Conservation (phyloP, 2,329 filamentous ascomycete species). For the Diaporthe helianthi region DNA sequence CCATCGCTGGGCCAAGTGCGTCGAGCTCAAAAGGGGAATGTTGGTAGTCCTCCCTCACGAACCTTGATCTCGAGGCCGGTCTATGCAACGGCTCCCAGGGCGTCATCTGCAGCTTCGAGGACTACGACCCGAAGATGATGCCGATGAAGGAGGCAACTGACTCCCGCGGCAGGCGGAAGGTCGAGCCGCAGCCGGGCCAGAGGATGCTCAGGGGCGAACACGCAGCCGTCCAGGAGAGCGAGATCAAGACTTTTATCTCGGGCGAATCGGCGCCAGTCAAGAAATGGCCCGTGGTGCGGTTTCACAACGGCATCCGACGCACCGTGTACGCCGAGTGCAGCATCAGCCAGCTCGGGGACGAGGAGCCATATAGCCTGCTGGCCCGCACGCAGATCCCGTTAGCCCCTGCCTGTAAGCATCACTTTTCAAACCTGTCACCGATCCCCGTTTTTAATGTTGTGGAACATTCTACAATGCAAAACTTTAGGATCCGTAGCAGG, state of each 20-base stretch:
- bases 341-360: slow-evolving; percentile 54
- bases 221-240: slow-evolving; percentile 44
- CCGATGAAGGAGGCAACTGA: slow-evolving; percentile 34
- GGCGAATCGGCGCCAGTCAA: slow-evolving; percentile 40
- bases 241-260: slow-evolving; percentile 49
- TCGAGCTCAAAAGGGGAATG: slow-evolving; percentile 58
- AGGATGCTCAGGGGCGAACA: slow-evolving; percentile 46
- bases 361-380: slow-evolving; percentile 54
- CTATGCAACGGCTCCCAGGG: slow-evolving; percentile 58
- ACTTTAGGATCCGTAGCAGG: no score
- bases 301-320: slow-evolving; percentile 53
- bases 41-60: slow-evolving; percentile 59
- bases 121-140: slow-evolving; percentile 40
- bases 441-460: no score
- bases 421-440: no score
- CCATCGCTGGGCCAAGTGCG: slow-evolving; percentile 52
- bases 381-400: slow-evolving; percentile 68
- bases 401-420: slow-evolving; percentile 54
- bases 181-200: slow-evolving; percentile 24
- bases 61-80: slow-evolving; percentile 50
- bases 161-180: background rate
- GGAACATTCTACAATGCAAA: no score
- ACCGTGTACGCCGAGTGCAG: slow-evolving; percentile 61
- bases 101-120: slow-evolving; percentile 52
- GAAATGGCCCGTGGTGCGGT: slow-evolving; percentile 60